These are phyloP conservation scores for Eremothecium coryli DNA, from an alignment of 1,139 yeast genomes.

Conservation along the genomic window DNA sequence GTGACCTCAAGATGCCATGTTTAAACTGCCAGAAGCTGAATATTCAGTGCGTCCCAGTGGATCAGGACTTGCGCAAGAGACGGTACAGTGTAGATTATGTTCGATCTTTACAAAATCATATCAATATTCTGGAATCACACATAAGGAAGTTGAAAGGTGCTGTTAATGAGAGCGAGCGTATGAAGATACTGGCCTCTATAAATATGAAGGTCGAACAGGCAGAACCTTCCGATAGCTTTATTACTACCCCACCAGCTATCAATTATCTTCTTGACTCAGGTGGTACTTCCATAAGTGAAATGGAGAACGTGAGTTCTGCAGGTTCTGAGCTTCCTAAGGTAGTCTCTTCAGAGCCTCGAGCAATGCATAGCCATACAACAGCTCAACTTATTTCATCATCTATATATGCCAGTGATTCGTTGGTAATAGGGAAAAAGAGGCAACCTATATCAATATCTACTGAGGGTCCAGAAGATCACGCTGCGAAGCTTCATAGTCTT, in stretches of 20 bases:
- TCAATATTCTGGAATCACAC: conserved; percentile 17
- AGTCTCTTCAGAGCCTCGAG: conserved; percentile 4
- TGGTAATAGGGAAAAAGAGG: conserved; percentile 15
- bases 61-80: conserved; percentile 41
- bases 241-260: background rate
- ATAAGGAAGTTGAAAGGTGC: conserved; percentile 13
- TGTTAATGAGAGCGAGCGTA: conserved; percentile 10
- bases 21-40: conserved; percentile 37
- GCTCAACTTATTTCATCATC: conserved; percentile 13
- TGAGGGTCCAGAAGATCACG: conserved; percentile 18
- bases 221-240: background rate
- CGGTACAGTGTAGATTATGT: conserved; percentile 44
- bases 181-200: conserved; percentile 11
- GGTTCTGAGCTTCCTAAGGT: background rate
- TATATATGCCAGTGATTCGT: conserved; percentile 24
- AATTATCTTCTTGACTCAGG: background rate
- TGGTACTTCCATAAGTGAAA: background rate
- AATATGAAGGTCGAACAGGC: conserved; percentile 4
- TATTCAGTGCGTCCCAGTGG: conserved; percentile 39
- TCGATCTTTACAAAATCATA: conserved; percentile 24
- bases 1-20: conserved; percentile 43
- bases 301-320: background rate
- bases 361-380: conserved; percentile 5
- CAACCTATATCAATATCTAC: conserved; percentile 5
- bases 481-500: conserved; percentile 42